These are phyloP conservation scores for Elongisporangium undulatum DNA, from an alignment of 352 stramenopile species.

Conservation along the genomic window DNA sequence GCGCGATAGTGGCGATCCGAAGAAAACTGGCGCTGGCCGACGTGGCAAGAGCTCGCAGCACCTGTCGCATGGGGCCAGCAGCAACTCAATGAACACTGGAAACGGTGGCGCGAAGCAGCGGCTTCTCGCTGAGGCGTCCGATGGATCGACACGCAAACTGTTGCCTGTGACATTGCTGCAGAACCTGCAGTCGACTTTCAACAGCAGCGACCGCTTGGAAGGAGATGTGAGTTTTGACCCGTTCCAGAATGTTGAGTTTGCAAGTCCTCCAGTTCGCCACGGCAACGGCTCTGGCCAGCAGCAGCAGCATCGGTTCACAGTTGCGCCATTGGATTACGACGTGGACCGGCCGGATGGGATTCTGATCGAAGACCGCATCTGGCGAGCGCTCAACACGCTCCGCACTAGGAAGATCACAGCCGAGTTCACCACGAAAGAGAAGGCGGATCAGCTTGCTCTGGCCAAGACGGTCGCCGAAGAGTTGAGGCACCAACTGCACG, in stretches of 20 bases:
- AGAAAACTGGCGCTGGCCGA: slow-evolving; percentile 7
- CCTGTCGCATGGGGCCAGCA: slow-evolving; percentile 9
- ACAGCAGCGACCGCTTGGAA: slow-evolving; percentile 19
- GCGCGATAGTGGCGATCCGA: slow-evolving; percentile 12
- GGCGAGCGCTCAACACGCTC: slow-evolving; percentile 57
- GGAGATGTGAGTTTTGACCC: slow-evolving; percentile 60
- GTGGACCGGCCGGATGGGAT: slow-evolving; percentile 59
- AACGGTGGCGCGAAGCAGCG: slow-evolving; percentile 29
- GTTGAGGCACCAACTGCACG: slow-evolving; percentile 31
- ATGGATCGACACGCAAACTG: slow-evolving; percentile 26
- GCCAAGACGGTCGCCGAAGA: slow-evolving; percentile 50
- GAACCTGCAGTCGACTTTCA: slow-evolving; percentile 23
- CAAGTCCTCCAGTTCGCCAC: not conserved
- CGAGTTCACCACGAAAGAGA: slow-evolving; percentile 46
- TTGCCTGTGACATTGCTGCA: slow-evolving; percentile 19
- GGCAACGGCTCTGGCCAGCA: slow-evolving; percentile 5
- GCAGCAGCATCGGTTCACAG: slow-evolving; percentile 16
- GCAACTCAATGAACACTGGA: slow-evolving; percentile 9
- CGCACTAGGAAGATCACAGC: slow-evolving; percentile 61
- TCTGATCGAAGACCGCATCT: slow-evolving; percentile 60
- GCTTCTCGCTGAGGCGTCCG: slow-evolving; percentile 30
- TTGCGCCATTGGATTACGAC: slow-evolving; percentile 71
- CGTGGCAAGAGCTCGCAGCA: slow-evolving; percentile 23
- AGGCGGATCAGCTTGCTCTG: slow-evolving; percentile 47
- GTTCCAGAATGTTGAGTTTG: slow-evolving; percentile 53